Conservation (phyloP, 2,329 filamentous ascomycete genomes). For the Dactylellina cionopaga region DNA sequence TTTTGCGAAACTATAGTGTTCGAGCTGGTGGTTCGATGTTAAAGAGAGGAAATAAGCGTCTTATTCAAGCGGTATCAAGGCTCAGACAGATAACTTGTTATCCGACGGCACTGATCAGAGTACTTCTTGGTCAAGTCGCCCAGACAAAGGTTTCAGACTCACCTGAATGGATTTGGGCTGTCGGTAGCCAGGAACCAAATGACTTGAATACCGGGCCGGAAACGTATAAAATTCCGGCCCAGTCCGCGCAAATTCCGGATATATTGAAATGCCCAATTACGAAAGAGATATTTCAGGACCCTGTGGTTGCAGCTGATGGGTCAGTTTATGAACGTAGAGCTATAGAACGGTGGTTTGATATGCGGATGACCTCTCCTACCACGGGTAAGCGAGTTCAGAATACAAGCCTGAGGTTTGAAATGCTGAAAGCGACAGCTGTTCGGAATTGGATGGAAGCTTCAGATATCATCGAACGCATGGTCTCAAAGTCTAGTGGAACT, state of each 20-base stretch:
- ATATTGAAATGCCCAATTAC: conserved; percentile 59
- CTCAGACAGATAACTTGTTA: neutral
- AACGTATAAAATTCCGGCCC: neutral
- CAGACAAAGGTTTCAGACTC: neutral
- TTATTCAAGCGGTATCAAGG: neutral
- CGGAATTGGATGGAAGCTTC: neutral
- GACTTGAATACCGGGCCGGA: neutral
- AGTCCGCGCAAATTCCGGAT: conserved; percentile 54
- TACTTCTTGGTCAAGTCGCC: neutral
- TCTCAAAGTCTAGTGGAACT: neutral
- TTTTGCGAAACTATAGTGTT: neutral
- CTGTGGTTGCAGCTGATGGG: conserved; percentile 59
- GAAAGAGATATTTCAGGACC: conserved; percentile 59
- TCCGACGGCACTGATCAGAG: neutral
- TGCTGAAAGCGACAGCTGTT: neutral
- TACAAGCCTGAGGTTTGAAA: neutral
- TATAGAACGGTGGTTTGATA: conserved; percentile 60
- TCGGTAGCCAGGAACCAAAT: neutral
- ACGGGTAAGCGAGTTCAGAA: conserved; percentile 55
- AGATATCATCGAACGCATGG: neutral
- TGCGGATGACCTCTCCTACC: conserved; percentile 58
- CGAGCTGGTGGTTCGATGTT: neutral
- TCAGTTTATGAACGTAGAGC: conserved; percentile 59
- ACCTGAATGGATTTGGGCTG: neutral
- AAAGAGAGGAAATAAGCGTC: neutral